These are phyloP conservation scores for Scytalidium sp. DNA, from an alignment of 2,329 filamentous ascomycete genomes.

Conservation along the genomic window DNA sequence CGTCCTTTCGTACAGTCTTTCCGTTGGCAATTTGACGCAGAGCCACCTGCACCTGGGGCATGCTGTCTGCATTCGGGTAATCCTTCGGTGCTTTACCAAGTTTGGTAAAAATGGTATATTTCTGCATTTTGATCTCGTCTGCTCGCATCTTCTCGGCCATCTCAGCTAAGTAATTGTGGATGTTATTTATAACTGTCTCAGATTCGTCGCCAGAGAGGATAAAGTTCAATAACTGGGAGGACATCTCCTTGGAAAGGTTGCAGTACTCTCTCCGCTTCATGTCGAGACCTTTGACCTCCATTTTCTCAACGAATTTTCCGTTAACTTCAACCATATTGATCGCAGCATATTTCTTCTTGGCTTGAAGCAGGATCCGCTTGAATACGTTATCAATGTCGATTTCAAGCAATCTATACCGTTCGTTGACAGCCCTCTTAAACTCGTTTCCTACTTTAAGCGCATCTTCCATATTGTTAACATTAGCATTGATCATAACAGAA, in stretches of 20 bases:
- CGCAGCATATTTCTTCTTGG: conserved; percentile 99
- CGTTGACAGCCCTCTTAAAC: conserved; percentile 94
- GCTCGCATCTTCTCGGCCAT: conserved; percentile 85
- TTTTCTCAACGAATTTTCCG: conserved; percentile 87
- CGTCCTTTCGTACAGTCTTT: conserved; percentile 85
- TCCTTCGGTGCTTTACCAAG: conserved; percentile 91
- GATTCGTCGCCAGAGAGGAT: conserved; percentile 92
- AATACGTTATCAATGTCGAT: conserved; percentile 99
- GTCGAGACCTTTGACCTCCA: conserved; percentile 97
- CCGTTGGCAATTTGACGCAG: conserved; percentile 83
- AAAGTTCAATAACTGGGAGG: conserved; percentile 84
- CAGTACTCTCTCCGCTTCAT: conserved; percentile 99
- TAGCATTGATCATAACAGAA: conserved; percentile 99
- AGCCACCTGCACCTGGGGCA: conserved; percentile 97
- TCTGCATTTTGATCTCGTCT: conserved; percentile 68
- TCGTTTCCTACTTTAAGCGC: conserved; percentile 89
- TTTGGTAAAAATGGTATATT: conserved; percentile 98
- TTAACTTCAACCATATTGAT: conserved; percentile 89
- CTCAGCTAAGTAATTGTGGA: conserved; percentile 89
- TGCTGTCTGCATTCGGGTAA: conserved; percentile 89
- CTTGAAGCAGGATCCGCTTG: conserved; percentile 85
- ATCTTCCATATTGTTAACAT: conserved; percentile 88
- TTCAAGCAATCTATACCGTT: conserved; percentile 86
- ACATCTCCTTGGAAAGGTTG: conserved; percentile 91
- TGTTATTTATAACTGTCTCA: conserved; percentile 80